Conservation (phyloP, 176 grass and related monocot species). For the Neostapfia colusana region DNA sequence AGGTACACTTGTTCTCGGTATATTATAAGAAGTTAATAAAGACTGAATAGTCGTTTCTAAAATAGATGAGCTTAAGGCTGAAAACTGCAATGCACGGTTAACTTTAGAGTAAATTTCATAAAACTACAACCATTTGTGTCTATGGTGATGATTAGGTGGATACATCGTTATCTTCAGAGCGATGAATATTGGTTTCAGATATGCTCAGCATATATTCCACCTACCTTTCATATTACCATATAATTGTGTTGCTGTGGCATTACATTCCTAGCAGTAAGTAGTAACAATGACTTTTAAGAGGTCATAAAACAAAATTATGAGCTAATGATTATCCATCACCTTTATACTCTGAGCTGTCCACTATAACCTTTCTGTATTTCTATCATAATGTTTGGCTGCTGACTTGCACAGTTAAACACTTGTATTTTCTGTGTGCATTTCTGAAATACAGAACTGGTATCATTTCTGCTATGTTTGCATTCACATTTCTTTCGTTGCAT, state of each 20-base stretch:
- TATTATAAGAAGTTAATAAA: background rate
- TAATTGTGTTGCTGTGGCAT: background rate
- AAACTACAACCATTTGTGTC: too few species aligned
- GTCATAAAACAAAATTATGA: background rate
- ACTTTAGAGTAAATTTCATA: background rate
- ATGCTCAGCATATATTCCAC: background rate
- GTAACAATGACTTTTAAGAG: background rate
- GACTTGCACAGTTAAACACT: conserved; percentile 9
- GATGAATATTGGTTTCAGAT: too few species aligned
- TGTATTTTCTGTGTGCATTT: background rate
- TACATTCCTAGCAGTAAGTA: background rate
- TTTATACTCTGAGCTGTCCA: background rate
- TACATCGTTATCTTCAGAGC: too few species aligned
- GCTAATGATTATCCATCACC: background rate
- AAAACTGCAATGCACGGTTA: background rate
- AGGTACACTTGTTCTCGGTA: conserved; percentile 35
- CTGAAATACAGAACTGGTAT: conserved; percentile 4
- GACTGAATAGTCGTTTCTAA: background rate
- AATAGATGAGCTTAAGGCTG: background rate
- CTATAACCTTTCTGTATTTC: conserved; percentile 2
- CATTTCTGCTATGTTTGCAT: conserved; percentile 13
- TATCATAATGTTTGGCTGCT: conserved; percentile 19
- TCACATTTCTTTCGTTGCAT: background rate
- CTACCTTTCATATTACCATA: background rate
- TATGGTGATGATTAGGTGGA: too few species aligned